Conservation (phyloP, 225 moss, liverwort and hornwort species). For the Physcomitrellopsis africana region DNA sequence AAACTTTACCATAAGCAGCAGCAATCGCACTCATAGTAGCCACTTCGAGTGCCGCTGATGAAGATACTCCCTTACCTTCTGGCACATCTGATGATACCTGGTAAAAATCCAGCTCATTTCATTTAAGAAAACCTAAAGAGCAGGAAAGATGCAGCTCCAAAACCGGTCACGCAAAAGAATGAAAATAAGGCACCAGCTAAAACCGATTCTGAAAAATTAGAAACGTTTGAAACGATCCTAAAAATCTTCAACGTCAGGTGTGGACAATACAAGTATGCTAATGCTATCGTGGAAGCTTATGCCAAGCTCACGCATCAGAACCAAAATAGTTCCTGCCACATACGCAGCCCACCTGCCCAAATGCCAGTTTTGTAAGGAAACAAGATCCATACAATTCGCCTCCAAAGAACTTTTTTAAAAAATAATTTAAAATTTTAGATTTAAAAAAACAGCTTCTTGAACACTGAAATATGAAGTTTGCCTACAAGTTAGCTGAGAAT, state of each 20-base stretch:
- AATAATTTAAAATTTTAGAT: too few relatives aligned
- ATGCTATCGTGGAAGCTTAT: slow-evolving; percentile 78
- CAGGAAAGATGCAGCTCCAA: slow-evolving; percentile 10
- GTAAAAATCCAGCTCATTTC: slow-evolving; percentile 4
- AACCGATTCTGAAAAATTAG: neutral
- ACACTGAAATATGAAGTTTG: neutral
- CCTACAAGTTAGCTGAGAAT: neutral
- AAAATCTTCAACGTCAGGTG: neutral
- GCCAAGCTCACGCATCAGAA: slow-evolving; percentile 82
- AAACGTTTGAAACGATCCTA: slow-evolving; percentile 16
- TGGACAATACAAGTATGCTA: slow-evolving; percentile 72
- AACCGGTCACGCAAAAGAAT: slow-evolving; percentile 17
- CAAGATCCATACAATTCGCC: neutral
- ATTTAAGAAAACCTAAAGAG: slow-evolving; percentile 10
- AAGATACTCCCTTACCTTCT: slow-evolving; percentile 95
- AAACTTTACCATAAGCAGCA: slow-evolving; percentile 71
- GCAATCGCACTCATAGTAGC: slow-evolving; percentile 92
- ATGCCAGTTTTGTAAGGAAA: slow-evolving; percentile 16
- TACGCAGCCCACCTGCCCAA: slow-evolving; percentile 88
- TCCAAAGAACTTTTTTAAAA: too few relatives aligned
- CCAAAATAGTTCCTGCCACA: slow-evolving; percentile 85
- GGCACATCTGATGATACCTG: slow-evolving; percentile 89
- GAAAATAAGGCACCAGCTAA: slow-evolving; percentile 10
- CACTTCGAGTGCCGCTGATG: slow-evolving; percentile 96
- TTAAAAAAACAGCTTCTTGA: slow-evolving; percentile 12